These are phyloP conservation scores for Penicillium soppii DNA, from an alignment of 495 filamentous ascomycete species.

Conservation along the genomic window DNA sequence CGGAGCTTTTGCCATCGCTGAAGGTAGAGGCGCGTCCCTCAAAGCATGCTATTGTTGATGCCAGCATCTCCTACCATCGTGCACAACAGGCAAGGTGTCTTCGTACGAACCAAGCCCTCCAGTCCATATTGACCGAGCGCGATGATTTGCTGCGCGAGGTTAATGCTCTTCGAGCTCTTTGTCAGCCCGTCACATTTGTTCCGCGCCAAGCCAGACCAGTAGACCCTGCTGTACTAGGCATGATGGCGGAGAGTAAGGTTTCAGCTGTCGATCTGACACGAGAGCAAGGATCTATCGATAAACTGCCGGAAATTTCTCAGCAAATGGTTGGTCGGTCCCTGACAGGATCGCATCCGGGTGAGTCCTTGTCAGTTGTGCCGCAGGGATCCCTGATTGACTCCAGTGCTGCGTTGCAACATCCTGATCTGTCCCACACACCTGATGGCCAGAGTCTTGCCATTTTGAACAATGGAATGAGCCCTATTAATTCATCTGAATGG, in stretches of 20 bases:
- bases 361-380: too few relatives aligned
- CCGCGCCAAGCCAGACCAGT: conserved; percentile 16
- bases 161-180: conserved; percentile 13
- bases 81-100: conserved; percentile 7
- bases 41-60: conserved; percentile 18
- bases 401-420: too few relatives aligned
- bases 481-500: not conserved
- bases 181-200: conserved; percentile 3
- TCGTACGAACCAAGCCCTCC: not conserved
- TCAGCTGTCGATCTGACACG: not conserved
- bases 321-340: not conserved
- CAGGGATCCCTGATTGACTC: too few relatives aligned
- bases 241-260: conserved; percentile 1
- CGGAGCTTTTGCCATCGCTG: conserved; percentile 11
- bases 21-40: conserved; percentile 12
- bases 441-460: too few relatives aligned
- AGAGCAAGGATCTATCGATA: not conserved
- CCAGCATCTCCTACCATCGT: conserved; percentile 16
- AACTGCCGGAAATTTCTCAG: not conserved
- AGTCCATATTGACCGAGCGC: conserved; percentile 9
- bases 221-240: conserved; percentile 9
- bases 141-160: conserved; percentile 11
- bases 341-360: not conserved
- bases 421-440: too few relatives aligned
- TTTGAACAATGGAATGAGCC: too few relatives aligned